phyloP scores from a whole-genome alignment of 2,329 filamentous ascomycete genomes.

The Paradendryphiella salina region DNA sequence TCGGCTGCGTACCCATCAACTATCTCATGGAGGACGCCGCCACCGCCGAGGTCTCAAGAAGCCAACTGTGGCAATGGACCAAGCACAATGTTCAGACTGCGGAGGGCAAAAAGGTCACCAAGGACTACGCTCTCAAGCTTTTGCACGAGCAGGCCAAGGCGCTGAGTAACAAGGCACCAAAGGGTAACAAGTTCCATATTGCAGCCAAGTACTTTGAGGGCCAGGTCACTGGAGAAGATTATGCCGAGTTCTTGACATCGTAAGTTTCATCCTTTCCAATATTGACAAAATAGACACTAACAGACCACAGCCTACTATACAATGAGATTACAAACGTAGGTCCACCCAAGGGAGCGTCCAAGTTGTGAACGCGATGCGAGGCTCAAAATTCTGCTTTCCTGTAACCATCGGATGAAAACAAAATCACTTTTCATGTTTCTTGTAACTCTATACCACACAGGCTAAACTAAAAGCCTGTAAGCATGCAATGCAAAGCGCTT shows the following conservation, averaged over 20 bases:
- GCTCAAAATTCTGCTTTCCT: not conserved
- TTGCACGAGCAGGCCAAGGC: constrained; percentile 82
- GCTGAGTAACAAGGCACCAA: constrained; percentile 72
- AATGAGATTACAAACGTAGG: constrained; percentile 82
- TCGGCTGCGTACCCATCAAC: constrained; percentile 97
- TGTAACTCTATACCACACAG: constrained; percentile 21
- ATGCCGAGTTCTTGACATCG: constrained; percentile 92
- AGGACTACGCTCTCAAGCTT: constrained; percentile 83
- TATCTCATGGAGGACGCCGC: constrained; percentile 98
- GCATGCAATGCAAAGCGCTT: constrained; percentile 11
- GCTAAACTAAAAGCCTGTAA: constrained; percentile 2
- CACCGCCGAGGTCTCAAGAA: constrained; percentile 92
- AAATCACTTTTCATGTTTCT: not conserved
- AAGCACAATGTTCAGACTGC: constrained; percentile 72
- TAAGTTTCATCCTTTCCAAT: constrained; percentile 52
- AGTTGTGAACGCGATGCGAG: constrained; percentile 41
- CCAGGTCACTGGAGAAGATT: constrained; percentile 96
- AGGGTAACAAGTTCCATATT: constrained; percentile 89
- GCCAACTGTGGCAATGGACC: constrained; percentile 96
- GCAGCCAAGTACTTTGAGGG: constrained; percentile 90
- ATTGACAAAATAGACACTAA: constrained; percentile 17
- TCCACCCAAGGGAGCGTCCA: constrained; percentile 59
- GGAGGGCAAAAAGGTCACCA: constrained; percentile 91
- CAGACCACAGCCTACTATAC: constrained; percentile 69
- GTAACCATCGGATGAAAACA: not conserved